Conservation (phyloP, 2,329 filamentous ascomycete genomes). For the Alternaria burnsii region DNA sequence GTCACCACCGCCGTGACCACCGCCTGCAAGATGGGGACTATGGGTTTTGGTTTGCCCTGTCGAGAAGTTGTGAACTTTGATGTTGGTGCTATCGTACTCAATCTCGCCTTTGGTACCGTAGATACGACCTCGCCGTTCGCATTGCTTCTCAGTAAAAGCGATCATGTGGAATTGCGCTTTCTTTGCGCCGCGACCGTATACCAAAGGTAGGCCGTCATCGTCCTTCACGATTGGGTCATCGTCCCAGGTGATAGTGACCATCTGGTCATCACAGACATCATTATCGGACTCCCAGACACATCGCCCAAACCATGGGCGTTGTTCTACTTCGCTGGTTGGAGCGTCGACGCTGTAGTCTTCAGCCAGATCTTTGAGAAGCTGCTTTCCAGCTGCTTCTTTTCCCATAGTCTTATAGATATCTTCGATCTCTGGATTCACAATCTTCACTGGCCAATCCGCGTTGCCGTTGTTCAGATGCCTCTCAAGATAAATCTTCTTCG, state of each 20-base stretch:
- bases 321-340: conserved; percentile 58
- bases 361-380: conserved; percentile 58
- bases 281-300: conserved; percentile 96
- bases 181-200: conserved; percentile 70
- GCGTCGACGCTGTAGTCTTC: conserved; percentile 68
- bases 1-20: conserved; percentile 81
- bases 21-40: conserved; percentile 67
- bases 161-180: conserved; percentile 94
- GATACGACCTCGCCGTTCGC: conserved; percentile 82
- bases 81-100: conserved; percentile 79
- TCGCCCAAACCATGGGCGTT: conserved; percentile 80
- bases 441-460: conserved; percentile 81
- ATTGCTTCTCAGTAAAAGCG: conserved; percentile 86
- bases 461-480: conserved; percentile 72
- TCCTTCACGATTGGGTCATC: conserved; percentile 63
- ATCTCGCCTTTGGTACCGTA: conserved; percentile 90
- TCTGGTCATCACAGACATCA: conserved; percentile 91
- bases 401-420: conserved; percentile 66
- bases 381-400: conserved; percentile 59
- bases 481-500: conserved; percentile 82
- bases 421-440: conserved; percentile 93
- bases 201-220: conserved; percentile 18
- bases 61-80: conserved; percentile 77
- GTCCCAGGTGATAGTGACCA: conserved; percentile 87
- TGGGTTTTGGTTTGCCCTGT: conserved; percentile 65